Evolutionary conservation across 2,329 filamentous ascomycete species (phyloP), one percentile per base, ranked within the genome.

Genomic region (Zymoseptoria pseudotritici): DNA sequence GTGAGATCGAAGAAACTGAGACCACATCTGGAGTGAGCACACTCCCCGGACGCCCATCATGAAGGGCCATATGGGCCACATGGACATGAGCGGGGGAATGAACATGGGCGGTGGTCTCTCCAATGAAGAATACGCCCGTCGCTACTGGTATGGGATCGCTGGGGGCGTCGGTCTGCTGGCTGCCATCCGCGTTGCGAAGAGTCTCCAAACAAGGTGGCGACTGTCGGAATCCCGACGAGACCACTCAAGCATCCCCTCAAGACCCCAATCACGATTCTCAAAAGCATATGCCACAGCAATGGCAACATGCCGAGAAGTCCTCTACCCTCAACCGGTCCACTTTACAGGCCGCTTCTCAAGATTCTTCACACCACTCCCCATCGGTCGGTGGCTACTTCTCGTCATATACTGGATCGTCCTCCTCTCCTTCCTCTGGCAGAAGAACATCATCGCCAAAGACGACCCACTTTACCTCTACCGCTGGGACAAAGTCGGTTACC

Each of bases 401-500:
- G 57, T 57, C 4, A 59, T 67, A n/a, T 71, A 72, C 64, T 72
- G 70, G 70, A 67, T 63, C 6, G 61, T 69, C 8, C 62, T 72
- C 17, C 63, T 72, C 2, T 63, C 58, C 19, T 64, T 71, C 24
- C 66, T 72, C 5, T 72, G 70, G 70, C 67, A 60, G 53, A 64
- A 67, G 53, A 67, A 65, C 1, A 70, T 72, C 31, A 56, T 72
- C n/a, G 61, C 61, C 11, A 58, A 59, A 13, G 60, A 60, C 31
- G 66, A 69, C 52, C 58, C 63, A 4, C 66, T 69, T 60, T 70
- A 71, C 57, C 62, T 64, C 9, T 72, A 71, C 58, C 70, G 69
- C 42, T 72, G 69, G 68, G 86, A 88, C 70, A 83, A 84, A 61
- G 82, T 88, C 59, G 86, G 83, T 5, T 88, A 84, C 70, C 83